Conservation (phyloP, 1,284 basidiomycete species). For the Pseudozyma thailandica region DNA sequence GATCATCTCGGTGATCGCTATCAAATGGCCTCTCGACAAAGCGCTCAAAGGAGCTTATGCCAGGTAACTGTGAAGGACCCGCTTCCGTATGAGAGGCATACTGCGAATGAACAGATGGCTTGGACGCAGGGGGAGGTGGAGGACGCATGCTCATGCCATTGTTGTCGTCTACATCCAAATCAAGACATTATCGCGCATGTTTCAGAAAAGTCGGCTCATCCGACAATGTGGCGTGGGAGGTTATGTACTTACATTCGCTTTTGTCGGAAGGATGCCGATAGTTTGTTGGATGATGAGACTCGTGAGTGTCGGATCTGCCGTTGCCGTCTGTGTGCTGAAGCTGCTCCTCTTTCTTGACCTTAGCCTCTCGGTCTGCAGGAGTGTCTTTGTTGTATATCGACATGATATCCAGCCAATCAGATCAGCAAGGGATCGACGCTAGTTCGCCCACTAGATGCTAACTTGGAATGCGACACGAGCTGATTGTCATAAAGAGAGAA, state of each 20-base stretch:
- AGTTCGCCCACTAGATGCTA: neutral
- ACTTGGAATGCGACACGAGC: too few relatives aligned
- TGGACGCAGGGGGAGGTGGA: slow-evolving; percentile 10
- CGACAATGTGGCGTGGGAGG: neutral
- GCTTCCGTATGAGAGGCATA: slow-evolving; percentile 1
- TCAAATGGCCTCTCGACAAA: too few relatives aligned
- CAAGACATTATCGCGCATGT: neutral
- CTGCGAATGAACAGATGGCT: neutral
- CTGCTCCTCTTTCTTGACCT: neutral
- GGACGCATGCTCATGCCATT: slow-evolving; percentile 19
- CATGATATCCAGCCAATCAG: slow-evolving; percentile 17
- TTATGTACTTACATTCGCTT: slow-evolving; percentile 7
- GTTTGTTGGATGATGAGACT: neutral
- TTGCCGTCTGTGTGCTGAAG: slow-evolving; percentile 4
- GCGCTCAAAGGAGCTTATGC: neutral
- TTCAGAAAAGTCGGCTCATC: slow-evolving; percentile 11
- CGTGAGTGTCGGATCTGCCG: slow-evolving; percentile 1
- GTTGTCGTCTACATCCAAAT: neutral
- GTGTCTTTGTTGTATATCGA: slow-evolving; percentile 16
- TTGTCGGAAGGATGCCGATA: slow-evolving; percentile 5
- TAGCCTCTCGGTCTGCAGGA: slow-evolving; percentile 11
- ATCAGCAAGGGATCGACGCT: slow-evolving; percentile 1
- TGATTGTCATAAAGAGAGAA: too few relatives aligned
- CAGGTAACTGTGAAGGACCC: neutral
- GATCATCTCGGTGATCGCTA: too few relatives aligned